Conservation (phyloP, 2,329 filamentous ascomycete species). For the Westerdykella aurantiaca region DNA sequence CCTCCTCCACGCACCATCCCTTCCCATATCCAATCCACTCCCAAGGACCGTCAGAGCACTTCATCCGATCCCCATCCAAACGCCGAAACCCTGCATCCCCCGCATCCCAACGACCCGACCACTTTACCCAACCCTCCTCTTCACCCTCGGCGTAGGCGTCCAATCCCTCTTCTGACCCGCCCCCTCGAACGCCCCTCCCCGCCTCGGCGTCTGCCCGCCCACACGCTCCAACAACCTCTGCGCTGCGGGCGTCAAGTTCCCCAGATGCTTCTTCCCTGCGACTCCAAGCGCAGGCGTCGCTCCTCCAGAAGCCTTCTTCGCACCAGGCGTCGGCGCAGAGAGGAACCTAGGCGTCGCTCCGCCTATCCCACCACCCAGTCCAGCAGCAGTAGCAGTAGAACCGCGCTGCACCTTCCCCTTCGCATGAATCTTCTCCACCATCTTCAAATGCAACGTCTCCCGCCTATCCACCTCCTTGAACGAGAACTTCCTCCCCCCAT, state of each 20-base stretch:
- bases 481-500: constrained; percentile 64
- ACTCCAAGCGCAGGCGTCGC: constrained; percentile 53
- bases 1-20: too few relatives aligned
- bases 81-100: neutral
- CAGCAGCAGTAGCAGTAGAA: neutral
- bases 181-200: constrained; percentile 14
- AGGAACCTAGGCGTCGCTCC: constrained; percentile 57
- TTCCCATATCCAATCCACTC: too few relatives aligned
- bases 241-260: constrained; percentile 63
- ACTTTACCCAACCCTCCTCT: constrained; percentile 12
- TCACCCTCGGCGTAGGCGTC: constrained; percentile 25
- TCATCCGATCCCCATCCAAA: constrained; percentile 11
- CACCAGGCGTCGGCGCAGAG: constrained; percentile 63
- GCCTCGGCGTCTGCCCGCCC: constrained; percentile 31
- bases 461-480: constrained; percentile 68
- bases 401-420: constrained; percentile 42
- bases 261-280: constrained; percentile 48
- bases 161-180: constrained; percentile 15
- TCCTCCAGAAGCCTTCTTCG: constrained; percentile 35
- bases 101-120: neutral
- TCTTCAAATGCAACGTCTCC: constrained; percentile 75
- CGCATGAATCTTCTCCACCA: constrained; percentile 71
- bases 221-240: constrained; percentile 44
- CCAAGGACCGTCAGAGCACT: constrained; percentile 14
- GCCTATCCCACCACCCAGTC: constrained; percentile 1